phyloP scores from a whole-genome alignment of 352 stramenopile genomes.

The Phytopythium helicoides region DNA sequence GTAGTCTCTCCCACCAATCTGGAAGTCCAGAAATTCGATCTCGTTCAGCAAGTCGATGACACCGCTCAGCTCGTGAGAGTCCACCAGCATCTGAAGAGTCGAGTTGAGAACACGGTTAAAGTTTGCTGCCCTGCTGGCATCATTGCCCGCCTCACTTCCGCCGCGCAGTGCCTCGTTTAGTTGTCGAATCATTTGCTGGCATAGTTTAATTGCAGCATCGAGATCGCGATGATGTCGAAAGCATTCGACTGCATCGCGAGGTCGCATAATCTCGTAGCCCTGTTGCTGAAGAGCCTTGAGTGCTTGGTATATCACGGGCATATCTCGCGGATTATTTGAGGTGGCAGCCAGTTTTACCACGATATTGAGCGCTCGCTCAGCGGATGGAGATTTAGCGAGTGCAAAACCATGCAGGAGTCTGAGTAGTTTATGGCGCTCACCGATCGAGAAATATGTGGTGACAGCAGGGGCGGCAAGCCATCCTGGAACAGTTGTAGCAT shows the following conservation, averaged over 20 bases:
- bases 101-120: slow-evolving; percentile 17
- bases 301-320: slow-evolving; percentile 33
- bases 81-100: slow-evolving; percentile 33
- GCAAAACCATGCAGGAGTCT: slow-evolving; percentile 43
- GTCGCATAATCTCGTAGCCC: slow-evolving; percentile 33
- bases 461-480: slow-evolving; percentile 37
- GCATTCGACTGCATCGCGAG: slow-evolving; percentile 32
- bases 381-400: slow-evolving; percentile 21
- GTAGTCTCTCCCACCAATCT: slow-evolving; percentile 32
- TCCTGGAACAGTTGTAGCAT: slow-evolving; percentile 18
- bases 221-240: slow-evolving; percentile 43
- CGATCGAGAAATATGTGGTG: slow-evolving; percentile 32
- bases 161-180: slow-evolving; percentile 21
- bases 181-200: slow-evolving; percentile 28
- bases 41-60: slow-evolving; percentile 35
- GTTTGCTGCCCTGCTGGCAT: slow-evolving; percentile 4
- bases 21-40: slow-evolving; percentile 26
- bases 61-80: slow-evolving; percentile 22
- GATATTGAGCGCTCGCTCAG: slow-evolving; percentile 26
- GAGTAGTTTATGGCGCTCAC: slow-evolving; percentile 44
- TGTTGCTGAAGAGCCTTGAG: slow-evolving; percentile 48
- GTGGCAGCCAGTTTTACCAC: slow-evolving; percentile 13
- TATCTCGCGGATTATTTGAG: slow-evolving; percentile 25
- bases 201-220: slow-evolving; percentile 27
- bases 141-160: background rate